A percentile compares a stretch with the other conserved stretches of the same genome.
phyloP scores from a whole-genome alignment of 805 yeast genomes.

The Ogataea dorogensis region DNA sequence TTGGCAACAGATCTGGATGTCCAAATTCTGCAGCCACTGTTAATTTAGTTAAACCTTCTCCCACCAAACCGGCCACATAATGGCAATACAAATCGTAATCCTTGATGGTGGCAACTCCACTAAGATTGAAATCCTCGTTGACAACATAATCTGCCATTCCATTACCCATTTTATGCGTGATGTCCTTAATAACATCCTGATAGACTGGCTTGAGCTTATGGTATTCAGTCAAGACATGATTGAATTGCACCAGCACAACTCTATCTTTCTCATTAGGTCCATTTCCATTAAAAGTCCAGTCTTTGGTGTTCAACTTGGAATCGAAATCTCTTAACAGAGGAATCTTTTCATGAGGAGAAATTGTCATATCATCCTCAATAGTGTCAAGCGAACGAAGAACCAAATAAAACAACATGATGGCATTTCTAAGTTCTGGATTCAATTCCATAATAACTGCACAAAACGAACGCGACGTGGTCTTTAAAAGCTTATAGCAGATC shows the following conservation, averaged over 20 bases:
- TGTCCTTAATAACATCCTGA: conserved; percentile 74
- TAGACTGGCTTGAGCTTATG: conserved; percentile 71
- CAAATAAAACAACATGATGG: conserved; percentile 80
- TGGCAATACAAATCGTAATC: conserved; percentile 93
- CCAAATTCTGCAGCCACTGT: conserved; percentile 75
- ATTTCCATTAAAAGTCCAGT: conserved; percentile 80
- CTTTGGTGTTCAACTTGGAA: conserved; percentile 56
- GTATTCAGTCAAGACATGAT: conserved; percentile 64
- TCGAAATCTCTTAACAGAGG: conserved; percentile 71
- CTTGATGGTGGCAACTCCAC: conserved; percentile 72
- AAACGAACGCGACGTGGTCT: conserved; percentile 81
- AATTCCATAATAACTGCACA: conserved; percentile 91
- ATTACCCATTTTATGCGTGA: conserved; percentile 85
- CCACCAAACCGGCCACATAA: conserved; percentile 96
- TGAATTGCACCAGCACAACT: conserved; percentile 76
- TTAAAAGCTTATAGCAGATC: conserved; percentile 67
- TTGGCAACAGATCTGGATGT: conserved; percentile 48
- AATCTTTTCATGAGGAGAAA: conserved; percentile 67
- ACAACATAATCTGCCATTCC: conserved; percentile 95
- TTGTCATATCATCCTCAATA: conserved; percentile 92
- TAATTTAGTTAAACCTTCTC: conserved; percentile 88
- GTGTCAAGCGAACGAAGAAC: conserved; percentile 91
- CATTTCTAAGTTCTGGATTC: conserved; percentile 83
- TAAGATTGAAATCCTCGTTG: conserved; percentile 71
- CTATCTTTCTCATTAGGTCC: conserved; percentile 81